phyloP scores from a whole-genome alignment of 805 yeast species.

The Candida krabiensis region DNA sequence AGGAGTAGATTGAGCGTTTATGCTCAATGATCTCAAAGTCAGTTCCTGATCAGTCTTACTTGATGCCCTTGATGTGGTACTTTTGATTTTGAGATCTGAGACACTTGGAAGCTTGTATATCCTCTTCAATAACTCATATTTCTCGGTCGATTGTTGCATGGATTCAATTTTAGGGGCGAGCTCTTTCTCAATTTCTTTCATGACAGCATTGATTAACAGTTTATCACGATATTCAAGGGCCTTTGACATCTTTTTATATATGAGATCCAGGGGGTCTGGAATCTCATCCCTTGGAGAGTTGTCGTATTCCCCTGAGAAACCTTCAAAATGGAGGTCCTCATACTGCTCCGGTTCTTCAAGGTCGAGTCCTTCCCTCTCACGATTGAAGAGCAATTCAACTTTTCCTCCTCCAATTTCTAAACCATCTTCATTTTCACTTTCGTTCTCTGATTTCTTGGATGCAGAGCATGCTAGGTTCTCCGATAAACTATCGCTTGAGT shows the following conservation, averaged over 20 bases:
- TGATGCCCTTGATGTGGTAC: not conserved
- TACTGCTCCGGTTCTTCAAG: constrained; percentile 6
- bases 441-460: too few relatives aligned
- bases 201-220: constrained; percentile 19
- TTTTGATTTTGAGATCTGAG: constrained; percentile 19
- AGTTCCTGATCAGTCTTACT: not conserved
- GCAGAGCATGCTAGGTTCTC: too few relatives aligned
- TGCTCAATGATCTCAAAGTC: not conserved
- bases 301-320: constrained; percentile 9
- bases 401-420: constrained; percentile 17
- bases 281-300: constrained; percentile 1
- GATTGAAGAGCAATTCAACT: constrained; percentile 18
- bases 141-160: constrained; percentile 19
- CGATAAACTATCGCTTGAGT: not conserved
- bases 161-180: constrained; percentile 23
- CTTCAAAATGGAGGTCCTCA: constrained; percentile 12
- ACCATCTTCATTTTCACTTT: constrained; percentile 8
- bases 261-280: constrained; percentile 5
- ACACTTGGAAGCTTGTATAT: constrained; percentile 30
- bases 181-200: constrained; percentile 23
- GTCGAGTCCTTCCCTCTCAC: constrained; percentile 18
- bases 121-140: constrained; percentile 25
- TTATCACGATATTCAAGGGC: constrained; percentile 21
- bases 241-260: constrained; percentile 15
- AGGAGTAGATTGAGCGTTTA: constrained; percentile 2